A percentile compares a stretch with the other conserved stretches of the same genome.
Conservation (phyloP, 1,284 basidiomycete genomes). For the Sanghuangporus weigelae region DNA sequence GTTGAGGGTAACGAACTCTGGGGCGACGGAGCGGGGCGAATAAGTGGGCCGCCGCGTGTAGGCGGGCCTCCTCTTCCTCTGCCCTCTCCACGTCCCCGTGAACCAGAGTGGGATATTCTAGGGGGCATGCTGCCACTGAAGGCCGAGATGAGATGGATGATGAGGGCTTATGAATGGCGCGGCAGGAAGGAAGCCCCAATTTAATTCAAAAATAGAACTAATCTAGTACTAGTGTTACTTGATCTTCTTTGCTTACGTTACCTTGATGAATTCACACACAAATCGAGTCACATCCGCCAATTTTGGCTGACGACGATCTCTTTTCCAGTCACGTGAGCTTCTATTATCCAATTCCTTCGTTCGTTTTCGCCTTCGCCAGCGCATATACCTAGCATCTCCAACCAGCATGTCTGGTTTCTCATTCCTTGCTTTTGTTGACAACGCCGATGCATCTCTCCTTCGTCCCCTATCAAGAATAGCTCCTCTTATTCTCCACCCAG, state of each 20-base stretch:
- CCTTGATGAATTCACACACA: not conserved
- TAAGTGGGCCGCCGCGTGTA: conserved; percentile 24
- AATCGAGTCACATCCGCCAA: not conserved
- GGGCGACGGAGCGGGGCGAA: conserved; percentile 25
- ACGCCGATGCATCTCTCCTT: not conserved
- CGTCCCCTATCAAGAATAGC: conserved; percentile 10
- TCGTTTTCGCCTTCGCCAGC: not conserved
- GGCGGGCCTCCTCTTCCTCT: conserved; percentile 12
- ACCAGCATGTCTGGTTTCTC: not conserved
- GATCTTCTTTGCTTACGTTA: too few relatives aligned
- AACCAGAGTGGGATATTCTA: conserved; percentile 25
- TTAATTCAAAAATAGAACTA: too few relatives aligned
- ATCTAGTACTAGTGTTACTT: too few relatives aligned
- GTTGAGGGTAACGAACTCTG: conserved; percentile 18
- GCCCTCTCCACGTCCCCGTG: conserved; percentile 15
- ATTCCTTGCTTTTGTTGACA: conserved; percentile 14
- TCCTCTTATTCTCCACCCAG: conserved; percentile 11
- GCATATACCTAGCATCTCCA: not conserved
- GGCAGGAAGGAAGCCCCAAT: not conserved
- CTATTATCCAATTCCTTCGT: too few relatives aligned
- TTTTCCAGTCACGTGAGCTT: not conserved
- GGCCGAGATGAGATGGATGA: not conserved
- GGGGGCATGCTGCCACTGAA: conserved; percentile 32
- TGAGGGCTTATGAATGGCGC: not conserved
- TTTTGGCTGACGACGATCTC: not conserved